Evolutionary conservation across 805 yeast genomes (phyloP), one percentile per base, ranked within the genome.

Genomic region (Metschnikowia colocasiae): DNA sequence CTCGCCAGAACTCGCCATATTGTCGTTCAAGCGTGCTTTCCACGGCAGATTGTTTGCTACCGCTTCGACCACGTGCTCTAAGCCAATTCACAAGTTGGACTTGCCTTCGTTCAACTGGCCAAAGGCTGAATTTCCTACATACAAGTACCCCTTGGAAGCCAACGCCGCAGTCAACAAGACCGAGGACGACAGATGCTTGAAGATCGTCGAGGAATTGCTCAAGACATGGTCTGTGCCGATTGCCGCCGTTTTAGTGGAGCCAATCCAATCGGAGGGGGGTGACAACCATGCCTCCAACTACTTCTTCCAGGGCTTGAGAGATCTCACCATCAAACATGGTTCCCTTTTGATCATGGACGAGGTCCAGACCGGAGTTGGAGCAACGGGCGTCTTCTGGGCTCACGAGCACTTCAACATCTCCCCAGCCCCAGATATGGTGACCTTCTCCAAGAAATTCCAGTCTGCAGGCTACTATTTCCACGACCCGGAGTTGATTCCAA

Each of bases 101-200:
- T 75, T 92, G 71, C 98, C 98, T 51, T 82, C 96, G 6, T 91
- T 91, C 75, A 81, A 87, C 62, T 91, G 97, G 97, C 98, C 98
- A 63, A 90, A 87, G 67, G 97, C 97, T 47, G 89, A 88, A 53
- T 91, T 83, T 75, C 98, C 98, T 54, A 59, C 78, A 43, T 83
- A 88, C 69, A 73, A 83, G 67, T 91, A 89, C 68, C 98, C 98
- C 49, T 77, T 90, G 61, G 91, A 81, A 47, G 76, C 79, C 43
- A 62, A 81, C 63, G 80, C 62, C 35, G 81, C 74, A 40, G 81
- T 71, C 56, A 91, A 91, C 78, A 71, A 73, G 41, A 66, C 74
- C 43, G 97, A 90, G 71, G 98, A 91, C 69, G 81, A 75, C 51
- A 78, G 94, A 62, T 87, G 96, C 66, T 76, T 91, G 54, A 78